Base-by-base conservation (phyloP, 2,329 filamentous ascomycete species). In the Fragosphaeria purpurea region DNA sequence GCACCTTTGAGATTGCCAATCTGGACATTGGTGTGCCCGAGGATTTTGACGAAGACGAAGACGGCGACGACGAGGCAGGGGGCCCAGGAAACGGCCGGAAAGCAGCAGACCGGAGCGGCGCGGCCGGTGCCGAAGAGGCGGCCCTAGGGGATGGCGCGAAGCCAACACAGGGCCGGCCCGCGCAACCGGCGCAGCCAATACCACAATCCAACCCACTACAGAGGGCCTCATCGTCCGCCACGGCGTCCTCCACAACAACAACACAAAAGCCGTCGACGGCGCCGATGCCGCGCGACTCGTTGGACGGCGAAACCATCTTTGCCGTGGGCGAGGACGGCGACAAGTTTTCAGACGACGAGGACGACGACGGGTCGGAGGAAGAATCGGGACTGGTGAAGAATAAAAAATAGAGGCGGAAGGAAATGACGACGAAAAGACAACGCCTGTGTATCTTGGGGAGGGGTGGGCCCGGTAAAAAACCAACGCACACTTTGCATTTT, bases 281-380 rank as follows among this genome's bases (percentile, higher is more conserved):
- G 35, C 52, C 65, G 79, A 59, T 7, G 72, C 70, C 70, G 12
- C 69, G 76, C 12, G 73, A 78, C 51, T 80, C 76, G 2, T 65
- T 80, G 37, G 90, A 97, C 55, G 89, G 89, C 9, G 93, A 97
- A 69, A 95, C 90, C 0, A 94, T 97, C 55, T 97, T 97, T 61
- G 91, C 91, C 1, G 87, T 97, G 9, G 91, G 89, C 9, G 90
- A 95, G 60, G 85, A 85, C 50, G 79, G 73, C 1, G 88, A 93
- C 62, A 88, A 84, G 63, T 91, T 89, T 74, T 88, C 85, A 12
- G 86, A 88, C 51, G 84, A 87, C 1, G 87, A 97, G 8, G 91
- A 89, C 41, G 85, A 83, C 22, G 71, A 71, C 10, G 65, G 61
- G 7, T 65, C 62, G 0, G 75, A 72, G 22, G 81, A 84, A 56